A percentile compares a stretch with the other conserved stretches of the same genome.
Conservation (phyloP, 306 rosid species). For the Sophora flavescens region DNA sequence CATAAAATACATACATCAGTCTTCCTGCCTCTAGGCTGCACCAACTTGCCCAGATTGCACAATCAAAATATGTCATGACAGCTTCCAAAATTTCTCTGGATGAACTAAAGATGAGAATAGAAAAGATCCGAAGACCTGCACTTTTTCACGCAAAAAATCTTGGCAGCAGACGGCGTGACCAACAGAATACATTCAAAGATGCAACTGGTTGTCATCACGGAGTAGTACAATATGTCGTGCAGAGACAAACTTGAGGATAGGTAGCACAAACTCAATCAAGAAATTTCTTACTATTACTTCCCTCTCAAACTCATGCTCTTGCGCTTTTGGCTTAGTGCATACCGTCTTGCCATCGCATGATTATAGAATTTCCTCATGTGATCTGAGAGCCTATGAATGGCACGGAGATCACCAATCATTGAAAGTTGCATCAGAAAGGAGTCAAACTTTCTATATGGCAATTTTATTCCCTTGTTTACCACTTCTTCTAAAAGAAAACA, state of each 20-base stretch:
- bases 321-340: constrained; percentile 75
- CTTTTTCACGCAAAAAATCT: constrained; percentile 1
- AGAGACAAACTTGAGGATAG: constrained; percentile 7
- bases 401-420: constrained; percentile 71
- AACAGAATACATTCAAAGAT: neutral
- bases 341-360: constrained; percentile 86
- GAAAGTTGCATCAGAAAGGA: constrained; percentile 78
- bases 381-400: constrained; percentile 81
- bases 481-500: constrained; percentile 80
- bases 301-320: constrained; percentile 79
- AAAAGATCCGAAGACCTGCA: constrained; percentile 5
- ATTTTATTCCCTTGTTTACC: constrained; percentile 68
- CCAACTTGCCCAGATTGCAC: constrained; percentile 33
- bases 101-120: neutral
- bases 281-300: constrained; percentile 42
- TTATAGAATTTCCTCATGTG: constrained; percentile 91
- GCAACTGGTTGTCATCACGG: constrained; percentile 26
- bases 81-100: constrained; percentile 15
- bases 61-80: constrained; percentile 24
- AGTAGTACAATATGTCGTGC: constrained; percentile 28
- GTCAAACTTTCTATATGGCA: constrained; percentile 80
- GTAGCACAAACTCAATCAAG: constrained; percentile 29
- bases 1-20: constrained; percentile 12
- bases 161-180: neutral
- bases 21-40: constrained; percentile 24